Evolutionary conservation across 164 flowering plant species (phyloP).

Genomic region (Piper longum): DNA sequence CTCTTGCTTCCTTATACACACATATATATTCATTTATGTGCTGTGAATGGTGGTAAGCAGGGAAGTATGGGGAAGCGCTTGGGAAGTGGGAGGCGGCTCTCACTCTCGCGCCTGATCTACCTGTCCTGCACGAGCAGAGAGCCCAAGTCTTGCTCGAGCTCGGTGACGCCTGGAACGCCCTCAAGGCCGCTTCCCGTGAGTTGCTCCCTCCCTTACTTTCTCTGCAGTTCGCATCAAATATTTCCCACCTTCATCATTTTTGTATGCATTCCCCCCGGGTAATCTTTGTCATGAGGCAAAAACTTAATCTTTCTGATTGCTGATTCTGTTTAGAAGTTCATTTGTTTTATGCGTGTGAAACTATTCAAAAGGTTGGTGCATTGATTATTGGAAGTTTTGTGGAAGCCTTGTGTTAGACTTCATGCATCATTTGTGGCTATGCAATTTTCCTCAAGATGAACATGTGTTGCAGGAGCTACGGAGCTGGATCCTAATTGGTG

Average conservation of each 20-base stretch:
- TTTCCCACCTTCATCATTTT: no score
- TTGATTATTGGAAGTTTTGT: background rate
- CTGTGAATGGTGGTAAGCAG: slow-evolving; percentile 28
- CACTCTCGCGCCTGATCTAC: slow-evolving; percentile 54
- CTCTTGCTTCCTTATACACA: background rate
- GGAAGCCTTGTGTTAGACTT: background rate
- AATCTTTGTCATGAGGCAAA: background rate
- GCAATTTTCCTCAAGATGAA: background rate
- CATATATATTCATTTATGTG: background rate
- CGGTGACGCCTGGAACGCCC: slow-evolving; percentile 78
- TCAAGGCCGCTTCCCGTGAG: slow-evolving; percentile 64
- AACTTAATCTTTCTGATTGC: background rate
- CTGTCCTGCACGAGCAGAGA: slow-evolving; percentile 76
- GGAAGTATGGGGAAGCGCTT: slow-evolving; percentile 65
- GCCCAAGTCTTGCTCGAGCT: slow-evolving; percentile 86
- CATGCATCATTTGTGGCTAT: background rate
- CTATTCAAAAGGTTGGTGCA: no score
- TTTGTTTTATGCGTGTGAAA: background rate
- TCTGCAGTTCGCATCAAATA: no score
- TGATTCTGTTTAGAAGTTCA: no score
- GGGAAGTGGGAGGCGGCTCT: slow-evolving; percentile 91
- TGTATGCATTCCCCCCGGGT: no score
- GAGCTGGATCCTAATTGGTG: slow-evolving; percentile 80
- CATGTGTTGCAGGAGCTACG: slow-evolving; percentile 52
- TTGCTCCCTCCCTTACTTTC: slow-evolving; percentile 5